Evolutionary conservation across 2,329 filamentous ascomycete species (phyloP).

Genomic region (Ceratocystis harringtonii): DNA sequence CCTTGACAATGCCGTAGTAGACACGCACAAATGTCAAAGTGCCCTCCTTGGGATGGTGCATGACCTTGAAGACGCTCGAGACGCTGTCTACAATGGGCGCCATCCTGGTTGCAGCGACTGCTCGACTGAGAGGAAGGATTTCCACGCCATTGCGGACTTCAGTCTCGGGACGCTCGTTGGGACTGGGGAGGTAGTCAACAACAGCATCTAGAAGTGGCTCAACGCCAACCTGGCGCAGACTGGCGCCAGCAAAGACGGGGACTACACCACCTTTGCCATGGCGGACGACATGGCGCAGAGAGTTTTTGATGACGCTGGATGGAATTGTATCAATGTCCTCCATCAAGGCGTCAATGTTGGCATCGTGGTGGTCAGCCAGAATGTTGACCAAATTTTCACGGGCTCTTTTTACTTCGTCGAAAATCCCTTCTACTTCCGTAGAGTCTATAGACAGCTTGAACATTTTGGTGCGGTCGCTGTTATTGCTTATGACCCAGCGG

Average conservation of each 20-base stretch:
- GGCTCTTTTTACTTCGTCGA: conserved; percentile 54
- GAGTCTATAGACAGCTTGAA: conserved; percentile 22
- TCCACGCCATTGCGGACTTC: conserved; percentile 57
- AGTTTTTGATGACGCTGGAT: conserved; percentile 49
- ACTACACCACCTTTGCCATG: conserved; percentile 56
- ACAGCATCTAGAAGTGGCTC: conserved; percentile 83
- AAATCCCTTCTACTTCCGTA: conserved; percentile 18
- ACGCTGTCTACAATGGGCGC: conserved; percentile 27
- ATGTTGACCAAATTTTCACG: conserved; percentile 66
- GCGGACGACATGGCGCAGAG: conserved; percentile 57
- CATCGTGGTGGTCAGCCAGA: conserved; percentile 77
- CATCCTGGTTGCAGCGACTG: conserved; percentile 27
- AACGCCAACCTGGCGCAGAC: conserved; percentile 85
- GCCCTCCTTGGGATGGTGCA: conserved; percentile 71
- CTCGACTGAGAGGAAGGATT: conserved; percentile 24
- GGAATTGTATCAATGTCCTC: conserved; percentile 63
- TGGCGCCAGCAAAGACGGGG: conserved; percentile 81
- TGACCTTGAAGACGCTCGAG: conserved; percentile 82
- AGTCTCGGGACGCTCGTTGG: conserved; percentile 62
- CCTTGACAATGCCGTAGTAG: conserved; percentile 67
- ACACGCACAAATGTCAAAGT: conserved; percentile 85
- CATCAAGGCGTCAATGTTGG: conserved; percentile 70
- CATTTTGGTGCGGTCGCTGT: conserved; percentile 28
- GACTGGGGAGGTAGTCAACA: conserved; percentile 72
- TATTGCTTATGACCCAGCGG: conserved; percentile 40